phyloP scores from a whole-genome alignment of 78 protist species.

The Polysphondylium violaceum region DNA sequence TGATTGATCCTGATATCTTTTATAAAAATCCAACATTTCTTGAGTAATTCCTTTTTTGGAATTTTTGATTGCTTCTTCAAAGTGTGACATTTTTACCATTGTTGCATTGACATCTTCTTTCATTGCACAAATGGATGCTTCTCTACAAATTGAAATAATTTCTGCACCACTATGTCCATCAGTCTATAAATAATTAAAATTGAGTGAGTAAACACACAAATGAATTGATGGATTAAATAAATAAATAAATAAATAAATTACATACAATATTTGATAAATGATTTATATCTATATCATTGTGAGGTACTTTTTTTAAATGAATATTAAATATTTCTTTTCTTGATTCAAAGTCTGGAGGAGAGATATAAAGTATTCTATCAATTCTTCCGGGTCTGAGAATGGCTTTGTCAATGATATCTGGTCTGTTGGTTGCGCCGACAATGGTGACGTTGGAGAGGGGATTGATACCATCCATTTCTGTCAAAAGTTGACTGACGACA shows the following conservation, averaged over 20 bases:
- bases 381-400: constrained; percentile 96
- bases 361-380: constrained; percentile 91
- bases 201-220: neutral
- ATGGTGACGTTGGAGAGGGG: constrained; percentile 88
- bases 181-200: neutral
- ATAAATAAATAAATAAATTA: constrained; percentile 8
- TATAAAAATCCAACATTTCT: constrained; percentile 77
- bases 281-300: constrained; percentile 59
- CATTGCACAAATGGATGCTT: constrained; percentile 91
- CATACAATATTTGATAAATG: constrained; percentile 11
- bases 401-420: constrained; percentile 96
- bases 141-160: constrained; percentile 93
- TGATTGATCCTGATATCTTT: constrained; percentile 67
- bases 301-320: constrained; percentile 74
- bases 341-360: constrained; percentile 85
- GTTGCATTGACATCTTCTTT: constrained; percentile 62
- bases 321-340: constrained; percentile 84
- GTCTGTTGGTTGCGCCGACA: constrained; percentile 98
- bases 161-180: constrained; percentile 97
- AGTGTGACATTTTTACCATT: constrained; percentile 31
- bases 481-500: constrained; percentile 93
- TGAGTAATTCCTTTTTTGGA: constrained; percentile 67
- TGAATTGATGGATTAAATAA: neutral
- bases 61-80: constrained; percentile 18
- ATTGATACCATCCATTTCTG: constrained; percentile 96